Evolutionary conservation across 768 basidiomycete species (phyloP), one percentile per base, ranked within the genome.

Genomic region (Trametes coccinea): DNA sequence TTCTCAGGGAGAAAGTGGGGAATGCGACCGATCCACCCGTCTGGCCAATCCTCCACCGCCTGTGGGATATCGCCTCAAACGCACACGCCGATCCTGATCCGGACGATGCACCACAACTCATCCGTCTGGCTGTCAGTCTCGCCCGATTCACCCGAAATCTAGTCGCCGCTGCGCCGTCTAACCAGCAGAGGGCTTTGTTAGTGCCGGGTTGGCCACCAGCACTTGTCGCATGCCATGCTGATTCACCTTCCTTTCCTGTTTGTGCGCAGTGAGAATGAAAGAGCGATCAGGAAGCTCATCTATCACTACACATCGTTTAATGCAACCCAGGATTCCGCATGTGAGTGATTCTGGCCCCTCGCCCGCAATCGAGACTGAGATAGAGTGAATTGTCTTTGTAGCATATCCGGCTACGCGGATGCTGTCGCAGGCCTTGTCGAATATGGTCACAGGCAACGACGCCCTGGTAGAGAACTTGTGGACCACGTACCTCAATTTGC

Each of bases 71-170:
- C 11, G 47, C 75, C 4, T 69, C 70, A 14, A 44, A 40, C 6
- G 63, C 52, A 10, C 69, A 69, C 31, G 43, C 78, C 78, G 79
- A 80, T 63, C 78, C 75, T 33, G 79, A 80, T 41, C 81, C 81
- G 22, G 77, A 77, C 51, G 72, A 79, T n/a, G 76, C 72, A 33
- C 76, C 70, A 9, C 13, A 14, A 0, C 49, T 70, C 5, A 34
- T 47, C 10, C 65, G 70, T 30, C 77, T 74, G 4, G 54, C 63
- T 27, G 37, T 71, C 45, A 69, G 66, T 44, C 30, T 93, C 22
- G 88, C 86, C 7, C 88, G 85, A 68, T 87, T 95, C 69, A 93
- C 91, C 13, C 82, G 95, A 61, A 95, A 97, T 71, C 74, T 95
- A 9, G 85, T 92, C 37, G 92, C 92, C 9, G 90, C 86, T 5